These are phyloP conservation scores for Lactarius sp. DNA, from an alignment of 768 basidiomycete genomes.

Conservation along the genomic window DNA sequence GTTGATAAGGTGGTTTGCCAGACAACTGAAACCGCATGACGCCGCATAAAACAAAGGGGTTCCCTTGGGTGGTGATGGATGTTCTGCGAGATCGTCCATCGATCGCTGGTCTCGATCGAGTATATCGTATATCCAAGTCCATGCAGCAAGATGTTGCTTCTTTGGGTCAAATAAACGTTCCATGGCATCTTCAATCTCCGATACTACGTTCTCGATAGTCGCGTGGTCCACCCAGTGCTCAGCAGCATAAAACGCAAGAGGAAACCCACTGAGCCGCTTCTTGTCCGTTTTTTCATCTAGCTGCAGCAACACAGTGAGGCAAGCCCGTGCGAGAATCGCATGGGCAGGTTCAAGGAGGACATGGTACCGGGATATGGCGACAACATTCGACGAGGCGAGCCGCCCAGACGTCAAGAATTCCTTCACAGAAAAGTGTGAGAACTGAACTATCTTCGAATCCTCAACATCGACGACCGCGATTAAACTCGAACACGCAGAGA, in stretches of 20 bases:
- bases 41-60: not conserved
- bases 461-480: not conserved
- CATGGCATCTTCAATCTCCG: not conserved
- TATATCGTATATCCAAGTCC: not conserved
- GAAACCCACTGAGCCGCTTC: not conserved
- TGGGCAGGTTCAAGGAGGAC: not conserved
- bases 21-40: not conserved
- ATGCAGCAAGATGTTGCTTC: not conserved
- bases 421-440: not conserved
- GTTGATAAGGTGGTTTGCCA: not conserved
- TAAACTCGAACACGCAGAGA: not conserved
- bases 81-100: not conserved
- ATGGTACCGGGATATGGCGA: not conserved
- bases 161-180: not conserved
- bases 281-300: not conserved
- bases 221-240: not conserved
- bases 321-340: not conserved
- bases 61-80: not conserved
- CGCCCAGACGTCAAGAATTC: not conserved
- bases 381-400: not conserved
- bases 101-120: not conserved
- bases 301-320: not conserved
- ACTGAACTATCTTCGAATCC: not conserved
- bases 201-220: not conserved
- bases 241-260: not conserved